Evolutionary conservation across 208 protist genomes (phyloP), one percentile per base, ranked within the genome.

Genomic region (Crithidia brevicula): DNA sequence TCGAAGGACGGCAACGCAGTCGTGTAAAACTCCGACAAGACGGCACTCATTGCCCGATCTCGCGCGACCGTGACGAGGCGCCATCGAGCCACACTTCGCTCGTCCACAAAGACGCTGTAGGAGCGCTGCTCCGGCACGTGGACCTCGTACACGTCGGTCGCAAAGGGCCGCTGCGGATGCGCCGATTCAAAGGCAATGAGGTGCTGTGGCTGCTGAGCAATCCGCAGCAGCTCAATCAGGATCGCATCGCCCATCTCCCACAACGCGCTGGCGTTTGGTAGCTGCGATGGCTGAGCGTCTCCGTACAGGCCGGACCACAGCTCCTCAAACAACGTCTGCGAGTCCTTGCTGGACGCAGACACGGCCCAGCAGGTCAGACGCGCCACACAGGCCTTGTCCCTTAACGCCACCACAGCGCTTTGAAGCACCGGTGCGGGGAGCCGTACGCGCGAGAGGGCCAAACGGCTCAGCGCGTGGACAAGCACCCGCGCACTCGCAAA

Each of bases 51-150:
- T 10, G 74, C 69, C 18, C 71, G 74, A 74, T 96, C 85, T 16
- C 74, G 34, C 16, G 77, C 79, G 58, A 96, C 85, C 23, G 86
- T 89, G 49, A 93, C 56, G 30, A 86, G 72, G 53, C 83, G 81
- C 52, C 77, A 81, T 38, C 80, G 89, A 9, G 78, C 64, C 13
- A 72, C 73, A 62, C 80, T 86, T 10, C 85, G 80, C 30, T 79
- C 63, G 51, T 94, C 91, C 67, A 96, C 83, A 64, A 85, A 85
- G 38, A 96, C 54, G 31, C 83, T 72, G 77, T 91, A 92, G 18
- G 66, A 52, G n/a, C 56, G 43, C 52, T 78, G 61, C 9, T 63
- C 76, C 5, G 91, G 80, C 4, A 87, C 64, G 22, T 84, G 56
- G 25, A 94, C 81, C 73, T 91, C 82, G 58, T 88, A 82, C 16